Conservation (phyloP, 305 asterid species). For the Fraxinus nigra region DNA sequence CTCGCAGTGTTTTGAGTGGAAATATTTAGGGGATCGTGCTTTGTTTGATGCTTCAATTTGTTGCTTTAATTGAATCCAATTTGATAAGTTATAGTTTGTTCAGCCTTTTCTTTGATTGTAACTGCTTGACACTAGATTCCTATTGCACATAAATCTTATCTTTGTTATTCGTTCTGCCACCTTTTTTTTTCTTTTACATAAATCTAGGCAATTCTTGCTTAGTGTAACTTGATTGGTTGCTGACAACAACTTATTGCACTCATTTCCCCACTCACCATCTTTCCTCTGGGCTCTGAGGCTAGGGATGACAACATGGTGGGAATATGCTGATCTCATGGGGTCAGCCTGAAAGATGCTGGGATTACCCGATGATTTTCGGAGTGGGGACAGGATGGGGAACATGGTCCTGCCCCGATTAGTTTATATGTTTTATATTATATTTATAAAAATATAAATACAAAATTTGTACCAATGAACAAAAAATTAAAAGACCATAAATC, state of each 20-base stretch:
- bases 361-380: background rate
- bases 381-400: background rate
- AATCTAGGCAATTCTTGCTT: slow-evolving; percentile 24
- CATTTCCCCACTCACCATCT: background rate
- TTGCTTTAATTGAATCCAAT: background rate
- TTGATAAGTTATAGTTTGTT: slow-evolving; percentile 25
- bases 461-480: background rate
- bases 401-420: background rate
- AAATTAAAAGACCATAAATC: background rate
- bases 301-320: background rate
- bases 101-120: slow-evolving; percentile 18
- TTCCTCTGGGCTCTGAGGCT: background rate
- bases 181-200: background rate
- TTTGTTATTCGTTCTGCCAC: slow-evolving; percentile 26
- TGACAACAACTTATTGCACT: background rate
- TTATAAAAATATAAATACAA: too few relatives aligned
- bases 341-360: background rate
- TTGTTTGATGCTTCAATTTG: slow-evolving; percentile 13
- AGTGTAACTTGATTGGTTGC: slow-evolving; percentile 17
- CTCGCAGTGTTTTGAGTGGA: background rate
- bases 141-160: slow-evolving; percentile 27
- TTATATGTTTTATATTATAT: too few relatives aligned
- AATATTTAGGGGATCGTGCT: slow-evolving; percentile 1
- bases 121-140: slow-evolving; percentile 35
- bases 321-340: background rate